phyloP scores from a whole-genome alignment of 345 rosid species.

The Gossypium ekmanianum region DNA sequence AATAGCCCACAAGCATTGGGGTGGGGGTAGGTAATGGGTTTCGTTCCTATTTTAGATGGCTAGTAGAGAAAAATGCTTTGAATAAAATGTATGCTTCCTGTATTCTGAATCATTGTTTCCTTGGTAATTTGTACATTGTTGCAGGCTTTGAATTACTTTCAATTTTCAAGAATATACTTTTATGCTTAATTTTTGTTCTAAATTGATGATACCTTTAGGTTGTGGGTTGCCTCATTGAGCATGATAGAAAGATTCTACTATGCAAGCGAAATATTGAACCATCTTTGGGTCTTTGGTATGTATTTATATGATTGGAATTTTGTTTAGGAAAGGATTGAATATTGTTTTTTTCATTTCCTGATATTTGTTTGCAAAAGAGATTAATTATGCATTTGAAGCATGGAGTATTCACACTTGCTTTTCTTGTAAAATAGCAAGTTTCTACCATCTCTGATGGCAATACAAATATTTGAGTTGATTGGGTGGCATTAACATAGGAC shows the following conservation, averaged over 20 bases:
- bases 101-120: neutral
- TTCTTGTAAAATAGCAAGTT: conserved; percentile 10
- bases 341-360: neutral
- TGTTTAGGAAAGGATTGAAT: neutral
- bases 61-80: neutral
- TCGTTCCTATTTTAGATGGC: neutral
- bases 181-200: conserved; percentile 13
- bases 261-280: conserved; percentile 99
- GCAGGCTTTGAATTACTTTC: neutral
- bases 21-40: neutral
- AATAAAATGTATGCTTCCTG: neutral
- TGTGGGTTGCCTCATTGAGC: conserved; percentile 94
- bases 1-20: neutral
- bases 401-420: conserved; percentile 7
- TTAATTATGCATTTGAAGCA: conserved; percentile 3
- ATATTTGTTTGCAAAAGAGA: neutral
- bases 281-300: conserved; percentile 80
- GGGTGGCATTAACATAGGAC: conserved; percentile 55
- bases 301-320: neutral
- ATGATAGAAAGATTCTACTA: conserved; percentile 77
- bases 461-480: conserved; percentile 12
- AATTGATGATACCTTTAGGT: conserved; percentile 43
- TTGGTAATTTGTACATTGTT: neutral
- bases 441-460: neutral
- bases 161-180: neutral